Conservation (phyloP, 192 early-diverging fungal genomes). For the Dissophora globulifera region DNA sequence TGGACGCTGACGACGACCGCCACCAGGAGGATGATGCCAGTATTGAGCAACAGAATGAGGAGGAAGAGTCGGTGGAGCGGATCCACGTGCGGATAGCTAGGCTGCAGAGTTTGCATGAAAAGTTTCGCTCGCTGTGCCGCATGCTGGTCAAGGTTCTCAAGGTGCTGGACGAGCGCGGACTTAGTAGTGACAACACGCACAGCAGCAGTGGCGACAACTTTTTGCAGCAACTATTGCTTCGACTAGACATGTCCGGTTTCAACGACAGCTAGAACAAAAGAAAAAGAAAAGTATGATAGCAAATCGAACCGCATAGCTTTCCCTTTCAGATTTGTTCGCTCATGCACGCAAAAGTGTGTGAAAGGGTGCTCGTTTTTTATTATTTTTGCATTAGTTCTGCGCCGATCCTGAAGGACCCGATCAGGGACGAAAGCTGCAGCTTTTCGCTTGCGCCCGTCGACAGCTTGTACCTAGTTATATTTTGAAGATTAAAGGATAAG, state of each 20-base stretch:
- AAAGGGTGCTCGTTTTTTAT: no score
- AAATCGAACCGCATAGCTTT: no score
- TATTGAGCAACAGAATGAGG: background rate
- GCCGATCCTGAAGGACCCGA: constrained; percentile 88
- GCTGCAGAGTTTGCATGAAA: constrained; percentile 33
- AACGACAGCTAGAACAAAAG: constrained; percentile 14
- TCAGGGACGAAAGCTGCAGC: constrained; percentile 86
- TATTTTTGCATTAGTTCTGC: constrained; percentile 62
- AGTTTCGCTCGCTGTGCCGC: constrained; percentile 47
- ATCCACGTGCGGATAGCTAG: constrained; percentile 8
- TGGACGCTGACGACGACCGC: no score
- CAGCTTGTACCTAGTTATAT: constrained; percentile 80
- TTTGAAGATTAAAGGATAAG: no score
- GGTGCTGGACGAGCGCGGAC: constrained; percentile 52
- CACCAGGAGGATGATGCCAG: background rate
- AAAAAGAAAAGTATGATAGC: no score
- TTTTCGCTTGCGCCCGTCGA: constrained; percentile 85
- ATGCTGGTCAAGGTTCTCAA: constrained; percentile 54
- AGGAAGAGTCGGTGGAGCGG: constrained; percentile 1
- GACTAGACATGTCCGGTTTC: constrained; percentile 49
- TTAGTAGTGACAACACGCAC: constrained; percentile 17
- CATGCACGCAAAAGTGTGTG: no score
- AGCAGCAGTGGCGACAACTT: constrained; percentile 27
- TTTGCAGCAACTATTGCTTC: constrained; percentile 51
- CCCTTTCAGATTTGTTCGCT: no score